Base-by-base conservation (phyloP, 2,329 filamentous ascomycete genomes). In the Paecilomyces fulvus region DNA sequence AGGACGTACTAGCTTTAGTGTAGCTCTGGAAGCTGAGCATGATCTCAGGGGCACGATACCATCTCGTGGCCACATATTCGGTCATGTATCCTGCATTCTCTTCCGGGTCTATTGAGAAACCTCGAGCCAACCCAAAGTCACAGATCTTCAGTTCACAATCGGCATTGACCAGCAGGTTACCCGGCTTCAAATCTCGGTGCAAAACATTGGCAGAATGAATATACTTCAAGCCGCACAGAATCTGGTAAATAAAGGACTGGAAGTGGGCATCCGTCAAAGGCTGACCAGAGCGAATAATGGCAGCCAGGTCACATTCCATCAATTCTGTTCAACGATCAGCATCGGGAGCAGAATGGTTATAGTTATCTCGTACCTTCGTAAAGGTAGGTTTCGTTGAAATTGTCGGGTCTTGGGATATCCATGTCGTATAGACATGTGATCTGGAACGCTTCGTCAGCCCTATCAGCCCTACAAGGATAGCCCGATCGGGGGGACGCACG, bases 1-100 rank as follows among this genome's bases (percentile, higher is more conserved):
- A 31, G 14, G 8, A 92, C 92, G 56, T 85, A 97, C 94, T 99
- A 65, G 94, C 94, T 90, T 99, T 99, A 68, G 94, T 99, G 76
- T 99, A 99, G 79, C 91, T 96, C 77, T 97, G 92, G 84, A 99
- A 99, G 79, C 91, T 96, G 74, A 99, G 79, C 94, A 99, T 99
- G 66, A 99, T 99, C 75, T 99, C 94, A 4, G 94, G 94, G 3
- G 94, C 94, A 76, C 94, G 88, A 75, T 99, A 99, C 94, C 94
- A 99, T 78, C 94, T 84, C 54, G 94, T 99, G 53, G 94, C 94
- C 56, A 99, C 94, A 69, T 99, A 99, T 77, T 99, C 94, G 10
- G 94, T 99, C 94, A 99, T 97, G 77, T 97, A 99, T 21, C 94
- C 94, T 17, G 94, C 94, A 72, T 97, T 97, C 77, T 99, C 92